Base-by-base conservation (phyloP, 768 basidiomycete genomes). In the Agaricus subrufescens region DNA sequence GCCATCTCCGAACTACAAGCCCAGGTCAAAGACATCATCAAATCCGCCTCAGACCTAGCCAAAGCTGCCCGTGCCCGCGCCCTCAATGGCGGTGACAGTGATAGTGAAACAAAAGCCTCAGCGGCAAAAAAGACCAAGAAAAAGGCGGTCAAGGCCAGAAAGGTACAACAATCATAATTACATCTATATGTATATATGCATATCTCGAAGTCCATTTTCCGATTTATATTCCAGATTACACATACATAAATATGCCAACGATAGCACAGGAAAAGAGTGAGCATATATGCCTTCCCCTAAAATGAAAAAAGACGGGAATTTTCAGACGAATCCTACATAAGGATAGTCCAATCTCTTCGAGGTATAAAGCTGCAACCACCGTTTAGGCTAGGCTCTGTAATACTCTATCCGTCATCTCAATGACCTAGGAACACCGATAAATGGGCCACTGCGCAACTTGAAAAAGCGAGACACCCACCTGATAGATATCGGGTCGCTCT, bases 401-500 rank as follows among this genome's bases (percentile, higher is more conserved):
- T 19, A 85, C 83, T 46, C 74, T 73, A 60, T 89, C 82, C 2
- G 88, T 86, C 75, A 74, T 75, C 62, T 76, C 70, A 52, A 91
- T 79, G 40, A 92, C 83, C 88, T 91, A 57, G 1, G 25, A 31
- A 37, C 8, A 47, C 23, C 7, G 34, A 60, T 30, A 44, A 38
- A 5, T 37, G 43, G 34, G 54, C 58, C 14, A 40, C 46, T 30
- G 3, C 38, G 5, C 15, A 50, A 19, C 23, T 38, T n/a, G 23
- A 3, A 23, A 4, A 38, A 30, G 29, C 4, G 29, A n/a, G 46
- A 11, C 42, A 63, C 74, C 27, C 60, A 93, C 94, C 81, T 87
- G 73, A 60, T 92, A 83, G 31, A 98, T 94, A 71, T 89, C 84
- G 15, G 94, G 94, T 60, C 97, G 72, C 31, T 92, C 84, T 50